Evolutionary conservation across 805 yeast genomes (phyloP).

Genomic region (Yarrowia sp.): DNA sequence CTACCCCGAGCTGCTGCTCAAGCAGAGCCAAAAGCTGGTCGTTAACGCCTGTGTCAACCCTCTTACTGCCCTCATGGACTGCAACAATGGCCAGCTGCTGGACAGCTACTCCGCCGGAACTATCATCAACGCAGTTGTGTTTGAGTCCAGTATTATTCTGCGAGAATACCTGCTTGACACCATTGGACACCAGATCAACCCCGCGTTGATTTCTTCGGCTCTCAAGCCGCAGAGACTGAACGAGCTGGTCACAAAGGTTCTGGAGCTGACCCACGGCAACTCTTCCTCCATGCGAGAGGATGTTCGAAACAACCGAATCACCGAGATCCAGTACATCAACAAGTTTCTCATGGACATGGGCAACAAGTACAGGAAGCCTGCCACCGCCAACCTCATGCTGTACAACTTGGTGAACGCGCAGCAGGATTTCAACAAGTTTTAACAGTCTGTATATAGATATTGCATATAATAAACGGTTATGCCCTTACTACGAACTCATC

Average conservation of each 20-base stretch:
- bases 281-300: constrained; percentile 74
- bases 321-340: constrained; percentile 81
- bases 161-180: constrained; percentile 22
- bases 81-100: constrained; percentile 73
- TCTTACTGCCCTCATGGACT: constrained; percentile 71
- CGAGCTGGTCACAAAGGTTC: constrained; percentile 43
- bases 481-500: no score
- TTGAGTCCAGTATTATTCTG: constrained; percentile 49
- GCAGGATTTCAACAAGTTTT: not conserved
- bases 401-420: constrained; percentile 44
- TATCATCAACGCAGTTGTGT: constrained; percentile 45
- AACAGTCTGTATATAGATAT: not conserved
- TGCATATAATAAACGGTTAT: not conserved
- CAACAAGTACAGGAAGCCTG: constrained; percentile 42
- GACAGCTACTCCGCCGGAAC: constrained; percentile 40
- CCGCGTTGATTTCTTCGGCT: constrained; percentile 29
- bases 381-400: constrained; percentile 49
- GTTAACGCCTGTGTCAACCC: constrained; percentile 85
- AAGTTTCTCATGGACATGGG: constrained; percentile 71
- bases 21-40: constrained; percentile 72
- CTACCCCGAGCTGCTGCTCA: constrained; percentile 50
- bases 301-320: constrained; percentile 49
- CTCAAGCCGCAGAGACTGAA: constrained; percentile 38
- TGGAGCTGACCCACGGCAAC: constrained; percentile 53
- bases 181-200: constrained; percentile 29